Evolutionary conservation across 129 eudicot genomes (phyloP), one percentile per base, ranked within the genome.

Genomic region (Artemisia tridentata): DNA sequence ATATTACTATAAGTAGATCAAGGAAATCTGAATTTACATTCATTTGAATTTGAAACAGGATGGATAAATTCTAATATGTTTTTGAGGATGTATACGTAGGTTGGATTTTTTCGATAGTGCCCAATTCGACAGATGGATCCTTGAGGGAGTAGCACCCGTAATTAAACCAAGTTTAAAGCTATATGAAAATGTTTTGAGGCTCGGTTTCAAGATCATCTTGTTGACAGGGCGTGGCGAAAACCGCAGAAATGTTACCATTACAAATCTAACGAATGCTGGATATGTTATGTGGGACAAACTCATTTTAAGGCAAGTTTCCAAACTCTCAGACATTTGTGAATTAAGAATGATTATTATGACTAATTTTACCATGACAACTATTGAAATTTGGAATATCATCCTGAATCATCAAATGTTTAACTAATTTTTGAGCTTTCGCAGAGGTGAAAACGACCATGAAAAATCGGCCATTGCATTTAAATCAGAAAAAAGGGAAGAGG

Each of bases 111-210:
- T 86, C 68, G 63, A 92, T 51, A 64, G 72, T 55, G 61, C 41
- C 69, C 83, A 78, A 67, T 92, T 92, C 69, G 95, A 87, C 79
- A 80, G 82, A 75, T 92, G 98, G 98, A 96, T 92, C 18, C 88
- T 83, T 11, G 81, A 81, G 75, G 98, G 89, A 56, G 75, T 69
- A 63, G 96, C 98, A 54, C 88, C 88, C 1, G 83, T 85, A 12
- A 80, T 92, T 18, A 73, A 74, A 25, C 65, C 96, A 1, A 83
- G 92, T 81, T 80, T 92, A 85, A 83, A 86, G 91, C 88, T 92
- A 21, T 92, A 92, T 69, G 84, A 87, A 23, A 90, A 85, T 70
- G 87, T 89, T 34, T 63, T 79, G 60, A 72, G 64, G 12, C 79
- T 89, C 56, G 96, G 98, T 46, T 80, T 85, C 75, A 89, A 85